Conservation (phyloP, 148 eudicot species). For the Linanthus parryae region DNA sequence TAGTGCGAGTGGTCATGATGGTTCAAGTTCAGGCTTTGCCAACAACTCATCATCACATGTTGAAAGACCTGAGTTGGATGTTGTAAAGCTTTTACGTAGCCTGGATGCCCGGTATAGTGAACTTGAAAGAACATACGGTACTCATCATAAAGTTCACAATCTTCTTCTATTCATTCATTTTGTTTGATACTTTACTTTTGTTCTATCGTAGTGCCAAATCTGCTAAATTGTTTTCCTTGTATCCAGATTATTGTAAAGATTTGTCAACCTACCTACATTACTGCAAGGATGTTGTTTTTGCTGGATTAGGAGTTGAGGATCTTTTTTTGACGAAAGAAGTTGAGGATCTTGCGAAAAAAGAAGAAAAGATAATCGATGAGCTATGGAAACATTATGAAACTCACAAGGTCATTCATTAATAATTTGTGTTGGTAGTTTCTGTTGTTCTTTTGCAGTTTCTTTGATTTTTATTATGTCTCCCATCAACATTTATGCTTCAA, state of each 20-base stretch:
- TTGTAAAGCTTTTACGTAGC: constrained; percentile 38
- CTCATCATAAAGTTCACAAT: constrained; percentile 8
- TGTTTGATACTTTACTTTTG: no score
- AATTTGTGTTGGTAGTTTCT: no score
- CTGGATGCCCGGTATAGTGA: constrained; percentile 51
- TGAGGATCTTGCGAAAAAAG: no score
- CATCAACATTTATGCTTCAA: background rate
- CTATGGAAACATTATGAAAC: constrained; percentile 52
- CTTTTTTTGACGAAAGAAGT: no score
- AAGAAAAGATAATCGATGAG: constrained; percentile 46
- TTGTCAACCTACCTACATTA: constrained; percentile 62
- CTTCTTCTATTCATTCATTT: no score
- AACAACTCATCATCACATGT: constrained; percentile 10
- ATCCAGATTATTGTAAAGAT: constrained; percentile 54
- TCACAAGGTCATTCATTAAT: constrained; percentile 39
- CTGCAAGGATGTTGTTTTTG: constrained; percentile 74
- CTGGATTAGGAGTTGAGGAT: constrained; percentile 51
- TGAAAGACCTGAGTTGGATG: constrained; percentile 36
- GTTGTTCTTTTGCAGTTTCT: background rate
- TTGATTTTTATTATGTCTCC: background rate
- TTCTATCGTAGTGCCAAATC: no score
- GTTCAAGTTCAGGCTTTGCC: background rate
- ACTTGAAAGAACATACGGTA: constrained; percentile 46
- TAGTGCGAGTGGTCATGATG: constrained; percentile 12
- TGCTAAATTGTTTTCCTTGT: constrained; percentile 7